These are phyloP conservation scores for Sporisorium reilianum DNA, from an alignment of 1,284 basidiomycete species.

Conservation along the genomic window DNA sequence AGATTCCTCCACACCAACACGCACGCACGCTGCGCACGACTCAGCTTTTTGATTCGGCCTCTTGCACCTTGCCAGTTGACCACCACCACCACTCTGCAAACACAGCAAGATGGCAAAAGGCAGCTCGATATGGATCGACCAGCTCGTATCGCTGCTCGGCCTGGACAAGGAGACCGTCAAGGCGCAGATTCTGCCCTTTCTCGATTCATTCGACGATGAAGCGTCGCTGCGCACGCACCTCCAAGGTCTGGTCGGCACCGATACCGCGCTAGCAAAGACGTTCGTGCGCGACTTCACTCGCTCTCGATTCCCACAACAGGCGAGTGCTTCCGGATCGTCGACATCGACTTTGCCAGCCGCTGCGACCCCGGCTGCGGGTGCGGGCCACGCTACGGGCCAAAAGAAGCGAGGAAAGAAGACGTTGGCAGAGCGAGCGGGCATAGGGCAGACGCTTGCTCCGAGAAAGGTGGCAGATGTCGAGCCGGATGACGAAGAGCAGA, in stretches of 20 bases:
- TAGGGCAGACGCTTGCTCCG: slow-evolving; percentile 35
- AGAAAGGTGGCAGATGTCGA: slow-evolving; percentile 22
- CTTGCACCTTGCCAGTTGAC: neutral
- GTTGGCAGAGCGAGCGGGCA: slow-evolving; percentile 32
- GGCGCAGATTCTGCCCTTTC: slow-evolving; percentile 49
- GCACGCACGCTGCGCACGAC: neutral
- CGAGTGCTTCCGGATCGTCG: slow-evolving; percentile 9
- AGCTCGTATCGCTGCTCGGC: slow-evolving; percentile 43
- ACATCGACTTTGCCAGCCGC: slow-evolving; percentile 8
- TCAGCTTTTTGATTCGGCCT: neutral
- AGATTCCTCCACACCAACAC: slow-evolving; percentile 19
- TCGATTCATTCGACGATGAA: slow-evolving; percentile 48
- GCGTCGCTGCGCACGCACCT: slow-evolving; percentile 34
- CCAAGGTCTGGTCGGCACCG: slow-evolving; percentile 43
- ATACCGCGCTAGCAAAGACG: slow-evolving; percentile 27
- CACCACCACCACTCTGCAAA: neutral
- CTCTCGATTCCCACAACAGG: slow-evolving; percentile 34
- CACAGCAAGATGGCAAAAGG: slow-evolving; percentile 32
- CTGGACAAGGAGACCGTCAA: slow-evolving; percentile 45
- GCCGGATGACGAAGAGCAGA: slow-evolving; percentile 22
- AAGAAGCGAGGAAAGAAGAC: slow-evolving; percentile 44
- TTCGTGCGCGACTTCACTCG: slow-evolving; percentile 39
- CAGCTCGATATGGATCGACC: slow-evolving; percentile 38
- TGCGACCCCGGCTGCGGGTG: neutral
- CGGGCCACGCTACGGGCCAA: neutral